A percentile compares a stretch with the other conserved stretches of the same genome.
Conservation (phyloP, 2,329 filamentous ascomycete genomes). For the Colletotrichum somersetense region DNA sequence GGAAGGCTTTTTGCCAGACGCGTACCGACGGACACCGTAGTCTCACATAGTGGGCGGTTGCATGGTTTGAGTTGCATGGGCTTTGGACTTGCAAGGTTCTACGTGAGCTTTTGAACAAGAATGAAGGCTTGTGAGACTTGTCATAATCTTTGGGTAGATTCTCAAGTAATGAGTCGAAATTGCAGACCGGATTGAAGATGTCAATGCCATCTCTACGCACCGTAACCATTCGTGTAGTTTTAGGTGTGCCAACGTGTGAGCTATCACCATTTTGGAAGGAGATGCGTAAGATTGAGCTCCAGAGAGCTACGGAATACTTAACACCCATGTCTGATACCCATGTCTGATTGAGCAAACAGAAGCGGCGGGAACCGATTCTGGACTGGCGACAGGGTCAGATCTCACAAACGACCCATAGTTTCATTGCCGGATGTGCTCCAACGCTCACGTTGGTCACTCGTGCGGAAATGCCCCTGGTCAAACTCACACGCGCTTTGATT, state of each 20-base stretch:
- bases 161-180: not conserved
- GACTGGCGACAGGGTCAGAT: not conserved
- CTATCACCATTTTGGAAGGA: not conserved
- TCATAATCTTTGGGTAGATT: not conserved
- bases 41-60: not conserved
- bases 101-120: not conserved
- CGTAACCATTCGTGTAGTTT: not conserved
- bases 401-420: not conserved
- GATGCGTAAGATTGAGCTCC: not conserved
- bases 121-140: not conserved
- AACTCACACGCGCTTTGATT: not conserved
- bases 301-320: not conserved
- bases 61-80: not conserved
- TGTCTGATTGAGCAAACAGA: too few relatives aligned
- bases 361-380: too few relatives aligned
- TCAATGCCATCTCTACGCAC: not conserved
- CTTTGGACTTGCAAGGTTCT: not conserved
- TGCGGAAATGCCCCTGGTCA: not conserved
- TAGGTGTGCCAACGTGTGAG: not conserved
- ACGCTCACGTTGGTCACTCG: not conserved
- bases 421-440: not conserved
- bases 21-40: conserved; percentile 19
- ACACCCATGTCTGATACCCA: not conserved
- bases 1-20: conserved; percentile 50
- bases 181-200: not conserved